Evolutionary conservation across 805 yeast genomes (phyloP), one percentile per base, ranked within the genome.

Genomic region (Candida berthetii): DNA sequence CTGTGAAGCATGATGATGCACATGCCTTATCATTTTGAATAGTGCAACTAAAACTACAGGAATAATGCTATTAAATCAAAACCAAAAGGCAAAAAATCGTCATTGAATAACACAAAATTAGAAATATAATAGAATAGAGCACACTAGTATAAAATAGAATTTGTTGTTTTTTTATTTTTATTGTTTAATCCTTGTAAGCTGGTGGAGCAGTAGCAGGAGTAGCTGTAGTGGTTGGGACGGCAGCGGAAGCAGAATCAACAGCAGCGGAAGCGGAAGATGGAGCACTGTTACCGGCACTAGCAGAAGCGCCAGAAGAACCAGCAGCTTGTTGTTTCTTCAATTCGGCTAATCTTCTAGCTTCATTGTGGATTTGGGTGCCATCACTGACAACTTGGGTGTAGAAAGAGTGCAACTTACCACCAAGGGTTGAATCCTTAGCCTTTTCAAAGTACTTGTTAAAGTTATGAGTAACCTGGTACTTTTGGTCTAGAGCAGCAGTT

Each of bases 341-440:
- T 31, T 74, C 82, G 17, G 84, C 84, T 55, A 85, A 69, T 52
- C 91, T 70, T 48, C 70, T 69, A 18, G 95, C 95, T 62, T 85
- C 91, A 41, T 68, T 72, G 59, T 85, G 90, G 38, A 85, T 85
- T 42, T 78, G 80, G 40, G 65, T 63, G 1, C 74, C 83, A 48
- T 80, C 84, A 43, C 66, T 68, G 15, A 74, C 74, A 32, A 78
- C 70, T 22, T 58, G 71, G 27, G 72, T 62, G 61, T 85, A 85
- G 60, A 80, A 82, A 10, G 65, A 64, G 51, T 79, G 82, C 37
- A 85, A 65, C 58, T 70, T 80, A 19, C 74, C 58, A 6, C 93
- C 93, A 41, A 61, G 55, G 19, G 51, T 57, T 15, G 67, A 62
- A 35, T 55, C 52, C 35, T 58, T 42, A 4, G 74, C 74, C 36